Evolutionary conservation across 2,329 filamentous ascomycete species (phyloP), one percentile per base, ranked within the genome.

Genomic region (Ophiocordyceps unilateralis): DNA sequence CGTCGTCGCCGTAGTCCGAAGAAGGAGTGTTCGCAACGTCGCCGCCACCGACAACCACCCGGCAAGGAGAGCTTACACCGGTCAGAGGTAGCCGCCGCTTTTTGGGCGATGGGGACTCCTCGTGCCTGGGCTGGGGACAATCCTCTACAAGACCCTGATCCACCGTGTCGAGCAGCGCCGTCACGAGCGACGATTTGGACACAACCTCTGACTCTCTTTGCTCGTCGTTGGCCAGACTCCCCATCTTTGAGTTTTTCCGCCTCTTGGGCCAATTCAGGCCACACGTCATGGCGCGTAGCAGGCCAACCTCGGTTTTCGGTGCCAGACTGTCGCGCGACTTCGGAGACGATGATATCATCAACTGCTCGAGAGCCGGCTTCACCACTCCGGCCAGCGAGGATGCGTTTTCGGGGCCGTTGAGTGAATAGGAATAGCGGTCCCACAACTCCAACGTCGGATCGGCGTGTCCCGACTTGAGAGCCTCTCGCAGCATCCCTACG

Each of bases 361-460:
- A 63, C 44, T 82, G 74, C 41, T 75, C 72, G 21, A 84, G 64
- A 15, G 70, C 63, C 34, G 74, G 74, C 50, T 76, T 77, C 37
- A 65, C 58, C 38, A 68, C 58, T 19, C 72, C 71, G 1, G 39
- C 60, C 58, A 42, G 60, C 50, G 47, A 68, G 59, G 14, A 65
- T 56, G 43, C 61, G 58, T 47, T 69, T 64, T 53, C 67, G 22
- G 49, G 47, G 62, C 43, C 55, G 32, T 54, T 58, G 15, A 76
- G 60, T 32, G 32, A 36, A n/a, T 84, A 86, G 42, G 32, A 36
- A n/a, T 84, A 86, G 42, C 81, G 76, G 51, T 82, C 83, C 83
- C 83, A 89, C 2, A 88, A 61, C 48, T 88, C 81, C 26, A 80
- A 61, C 2, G 81, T 81, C 32, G 83, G 80, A 52, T 88, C 82